These are phyloP conservation scores for Ophiostoma ulmi DNA, from an alignment of 2,329 filamentous ascomycete genomes.

Conservation along the genomic window DNA sequence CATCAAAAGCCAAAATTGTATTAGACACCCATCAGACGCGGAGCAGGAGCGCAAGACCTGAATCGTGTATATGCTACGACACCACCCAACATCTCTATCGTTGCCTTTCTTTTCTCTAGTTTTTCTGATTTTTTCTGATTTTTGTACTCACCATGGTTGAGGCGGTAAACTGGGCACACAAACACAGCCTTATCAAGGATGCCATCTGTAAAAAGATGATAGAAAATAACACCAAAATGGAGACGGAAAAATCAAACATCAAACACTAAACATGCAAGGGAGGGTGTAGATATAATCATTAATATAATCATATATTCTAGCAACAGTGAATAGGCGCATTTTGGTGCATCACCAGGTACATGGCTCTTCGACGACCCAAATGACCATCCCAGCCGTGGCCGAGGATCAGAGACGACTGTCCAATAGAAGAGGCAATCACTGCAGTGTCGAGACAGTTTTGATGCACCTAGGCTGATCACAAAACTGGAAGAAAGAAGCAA, in stretches of 20 bases:
- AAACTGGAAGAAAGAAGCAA: not conserved
- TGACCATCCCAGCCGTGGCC: not conserved
- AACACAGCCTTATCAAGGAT: not conserved
- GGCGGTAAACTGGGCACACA: not conserved
- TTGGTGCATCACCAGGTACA: not conserved
- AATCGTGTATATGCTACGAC: conserved; percentile 3
- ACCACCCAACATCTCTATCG: not conserved
- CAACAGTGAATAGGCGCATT: not conserved
- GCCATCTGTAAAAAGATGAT: not conserved
- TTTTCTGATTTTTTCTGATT: not conserved
- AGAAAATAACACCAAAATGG: not conserved
- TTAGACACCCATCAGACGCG: not conserved
- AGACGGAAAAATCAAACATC: no score
- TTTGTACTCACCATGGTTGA: not conserved
- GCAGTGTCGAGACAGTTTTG: not conserved
- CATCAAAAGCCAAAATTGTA: not conserved
- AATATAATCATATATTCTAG: no score
- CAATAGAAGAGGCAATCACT: not conserved
- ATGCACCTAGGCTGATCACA: not conserved
- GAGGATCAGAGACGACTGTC: not conserved
- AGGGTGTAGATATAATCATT: not conserved
- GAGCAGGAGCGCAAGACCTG: not conserved
- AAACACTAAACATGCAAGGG: not conserved
- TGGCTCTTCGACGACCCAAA: not conserved
- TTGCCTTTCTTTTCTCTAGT: not conserved